A percentile compares a stretch with the other conserved stretches of the same genome.
Conservation (phyloP, 176 grass and related monocot genomes). For the Carex cristatella region DNA sequence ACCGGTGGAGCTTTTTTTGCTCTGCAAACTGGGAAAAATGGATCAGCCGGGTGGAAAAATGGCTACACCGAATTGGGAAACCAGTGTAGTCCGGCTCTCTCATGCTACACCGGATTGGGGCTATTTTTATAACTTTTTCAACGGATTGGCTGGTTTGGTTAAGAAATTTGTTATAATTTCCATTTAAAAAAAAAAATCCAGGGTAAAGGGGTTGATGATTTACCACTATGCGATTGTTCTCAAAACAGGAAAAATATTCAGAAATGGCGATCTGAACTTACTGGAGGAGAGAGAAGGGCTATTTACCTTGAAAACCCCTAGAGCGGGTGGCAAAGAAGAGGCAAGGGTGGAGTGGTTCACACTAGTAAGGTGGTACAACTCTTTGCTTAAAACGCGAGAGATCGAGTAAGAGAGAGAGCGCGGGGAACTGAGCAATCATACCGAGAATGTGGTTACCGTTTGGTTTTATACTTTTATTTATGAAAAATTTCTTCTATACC, state of each 20-base stretch:
- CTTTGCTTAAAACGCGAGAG: conserved; percentile 20
- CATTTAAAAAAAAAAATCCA: no score
- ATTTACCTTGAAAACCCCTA: conserved; percentile 19
- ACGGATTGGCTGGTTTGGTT: no score
- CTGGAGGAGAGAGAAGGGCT: not conserved
- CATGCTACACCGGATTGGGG: no score
- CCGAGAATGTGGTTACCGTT: not conserved
- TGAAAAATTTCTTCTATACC: no score
- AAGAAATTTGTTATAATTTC: no score
- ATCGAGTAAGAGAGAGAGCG: not conserved
- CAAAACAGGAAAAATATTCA: not conserved
- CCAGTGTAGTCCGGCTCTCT: no score
- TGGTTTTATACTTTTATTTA: not conserved
- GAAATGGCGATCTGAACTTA: not conserved
- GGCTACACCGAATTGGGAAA: no score
- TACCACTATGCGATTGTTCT: not conserved
- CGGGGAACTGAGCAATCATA: conserved; percentile 15
- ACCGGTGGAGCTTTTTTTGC: no score
- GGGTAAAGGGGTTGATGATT: not conserved
- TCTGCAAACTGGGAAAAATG: no score
- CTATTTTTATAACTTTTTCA: no score
- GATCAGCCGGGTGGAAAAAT: no score
- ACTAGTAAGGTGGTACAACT: conserved; percentile 8
- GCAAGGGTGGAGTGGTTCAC: not conserved
- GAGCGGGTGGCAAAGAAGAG: not conserved